phyloP scores from a whole-genome alignment of 768 basidiomycete genomes.

The Leccinum imitatum region DNA sequence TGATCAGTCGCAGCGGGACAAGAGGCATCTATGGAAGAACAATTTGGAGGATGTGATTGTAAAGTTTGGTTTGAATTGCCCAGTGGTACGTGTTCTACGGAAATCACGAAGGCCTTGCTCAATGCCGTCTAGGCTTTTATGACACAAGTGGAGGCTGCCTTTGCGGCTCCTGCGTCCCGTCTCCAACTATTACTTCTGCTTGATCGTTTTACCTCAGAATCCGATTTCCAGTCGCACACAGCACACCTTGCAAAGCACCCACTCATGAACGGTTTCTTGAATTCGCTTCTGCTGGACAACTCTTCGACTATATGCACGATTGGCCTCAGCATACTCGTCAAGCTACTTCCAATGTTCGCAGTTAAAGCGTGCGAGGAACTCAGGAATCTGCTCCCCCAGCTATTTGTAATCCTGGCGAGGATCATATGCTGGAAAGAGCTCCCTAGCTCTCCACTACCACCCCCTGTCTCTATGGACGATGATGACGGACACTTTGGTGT shows the following conservation, averaged over 20 bases:
- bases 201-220: slow-evolving; percentile 56
- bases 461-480: slow-evolving; percentile 39
- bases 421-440: slow-evolving; percentile 74
- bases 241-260: slow-evolving; percentile 56
- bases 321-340: slow-evolving; percentile 62
- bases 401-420: slow-evolving; percentile 68
- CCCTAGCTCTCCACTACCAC: slow-evolving; percentile 33
- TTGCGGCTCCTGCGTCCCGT: slow-evolving; percentile 56
- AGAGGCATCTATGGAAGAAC: slow-evolving; percentile 65
- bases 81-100: slow-evolving; percentile 52
- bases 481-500: slow-evolving; percentile 2
- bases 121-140: slow-evolving; percentile 57
- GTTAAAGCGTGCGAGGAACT: slow-evolving; percentile 57
- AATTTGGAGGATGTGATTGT: slow-evolving; percentile 78
- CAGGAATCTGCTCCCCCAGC: slow-evolving; percentile 57
- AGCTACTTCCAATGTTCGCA: slow-evolving; percentile 73
- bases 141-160: slow-evolving; percentile 63
- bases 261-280: slow-evolving; percentile 61
- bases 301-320: slow-evolving; percentile 71
- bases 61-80: slow-evolving; percentile 58
- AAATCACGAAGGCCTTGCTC: slow-evolving; percentile 10
- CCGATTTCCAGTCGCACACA: slow-evolving; percentile 50
- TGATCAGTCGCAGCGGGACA: slow-evolving; percentile 59
- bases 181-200: slow-evolving; percentile 71
- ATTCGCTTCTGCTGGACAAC: slow-evolving; percentile 70